A percentile compares a stretch with the other conserved stretches of the same genome.
Evolutionary conservation across 495 filamentous ascomycete species (phyloP).

Genomic region (Sordaria brevicollis): DNA sequence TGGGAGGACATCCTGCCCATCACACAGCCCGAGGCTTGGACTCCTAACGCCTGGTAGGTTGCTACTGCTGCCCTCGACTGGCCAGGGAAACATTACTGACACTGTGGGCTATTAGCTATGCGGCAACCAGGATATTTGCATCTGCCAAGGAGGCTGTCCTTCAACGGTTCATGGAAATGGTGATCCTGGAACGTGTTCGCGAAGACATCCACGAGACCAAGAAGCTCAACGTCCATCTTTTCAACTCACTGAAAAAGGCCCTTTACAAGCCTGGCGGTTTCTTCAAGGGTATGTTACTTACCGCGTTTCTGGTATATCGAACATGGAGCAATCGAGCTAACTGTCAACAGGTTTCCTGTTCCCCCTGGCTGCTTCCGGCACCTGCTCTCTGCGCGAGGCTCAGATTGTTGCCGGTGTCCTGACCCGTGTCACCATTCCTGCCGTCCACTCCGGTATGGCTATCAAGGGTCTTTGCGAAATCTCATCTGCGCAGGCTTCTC

Average conservation of each 20-base stretch:
- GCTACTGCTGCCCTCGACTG: not conserved
- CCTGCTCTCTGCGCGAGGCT: conserved; percentile 82
- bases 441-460: conserved; percentile 86
- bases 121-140: conserved; percentile 81
- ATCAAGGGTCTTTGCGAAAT: conserved; percentile 88
- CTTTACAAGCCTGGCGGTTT: conserved; percentile 94
- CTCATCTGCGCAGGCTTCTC: conserved; percentile 69
- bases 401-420: conserved; percentile 81
- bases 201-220: conserved; percentile 70
- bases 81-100: not conserved
- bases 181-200: conserved; percentile 78
- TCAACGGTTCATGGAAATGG: conserved; percentile 68
- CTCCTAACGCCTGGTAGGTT: conserved; percentile 47
- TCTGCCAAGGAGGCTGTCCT: conserved; percentile 65
- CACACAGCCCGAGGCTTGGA: conserved; percentile 37
- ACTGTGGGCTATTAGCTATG: conserved; percentile 49
- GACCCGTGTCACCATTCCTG: conserved; percentile 64
- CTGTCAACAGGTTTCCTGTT: conserved; percentile 53
- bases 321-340: not conserved
- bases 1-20: conserved; percentile 62
- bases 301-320: not conserved
- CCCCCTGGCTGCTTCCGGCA: conserved; percentile 65
- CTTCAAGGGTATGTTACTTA: conserved; percentile 65
- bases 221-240: conserved; percentile 91
- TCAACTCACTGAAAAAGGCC: conserved; percentile 81